Conservation (phyloP, 176 grass and related monocot species). For the Carex cristatella region DNA sequence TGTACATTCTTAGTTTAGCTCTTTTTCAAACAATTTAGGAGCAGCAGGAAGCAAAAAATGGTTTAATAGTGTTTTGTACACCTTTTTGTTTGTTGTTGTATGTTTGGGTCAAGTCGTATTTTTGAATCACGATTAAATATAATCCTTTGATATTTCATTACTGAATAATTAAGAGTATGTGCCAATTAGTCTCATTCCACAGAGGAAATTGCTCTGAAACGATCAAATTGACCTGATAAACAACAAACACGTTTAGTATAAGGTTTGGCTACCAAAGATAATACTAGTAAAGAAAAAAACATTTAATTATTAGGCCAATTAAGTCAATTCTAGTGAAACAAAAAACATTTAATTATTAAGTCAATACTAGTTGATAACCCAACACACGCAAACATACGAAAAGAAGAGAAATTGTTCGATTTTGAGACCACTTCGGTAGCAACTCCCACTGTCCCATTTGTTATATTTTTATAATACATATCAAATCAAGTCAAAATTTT, state of each 20-base stretch:
- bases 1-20: too few relatives aligned
- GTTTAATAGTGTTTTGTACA: too few relatives aligned
- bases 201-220: background rate
- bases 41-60: too few relatives aligned
- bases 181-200: background rate
- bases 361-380: background rate
- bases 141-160: background rate
- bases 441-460: background rate
- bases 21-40: too few relatives aligned
- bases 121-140: too few relatives aligned
- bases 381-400: background rate
- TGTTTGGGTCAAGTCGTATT: too few relatives aligned
- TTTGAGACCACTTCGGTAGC: background rate
- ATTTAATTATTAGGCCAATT: background rate
- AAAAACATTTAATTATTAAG: background rate
- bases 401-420: background rate
- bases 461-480: background rate
- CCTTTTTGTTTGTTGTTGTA: too few relatives aligned
- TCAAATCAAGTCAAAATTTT: background rate
- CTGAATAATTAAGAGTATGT: background rate
- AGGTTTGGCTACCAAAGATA: background rate
- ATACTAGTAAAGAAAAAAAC: background rate
- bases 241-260: background rate
- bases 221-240: constrained; percentile 1
- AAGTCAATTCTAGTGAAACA: background rate